Base-by-base conservation (phyloP, 306 rosid genomes). In the Calophaca sinica region DNA sequence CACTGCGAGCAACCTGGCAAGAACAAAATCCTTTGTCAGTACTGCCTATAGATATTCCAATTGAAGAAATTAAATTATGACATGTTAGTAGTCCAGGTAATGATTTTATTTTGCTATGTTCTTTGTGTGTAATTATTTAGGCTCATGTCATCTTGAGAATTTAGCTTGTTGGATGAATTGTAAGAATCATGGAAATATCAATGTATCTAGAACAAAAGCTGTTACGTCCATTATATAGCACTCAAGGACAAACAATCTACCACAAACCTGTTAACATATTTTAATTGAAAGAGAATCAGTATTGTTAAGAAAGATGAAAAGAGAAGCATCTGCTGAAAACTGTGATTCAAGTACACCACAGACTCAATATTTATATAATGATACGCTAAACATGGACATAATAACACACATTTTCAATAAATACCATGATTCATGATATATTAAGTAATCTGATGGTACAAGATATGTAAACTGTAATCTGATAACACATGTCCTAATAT, bases 1-100 rank as follows among this genome's bases (percentile, higher is more conserved):
- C 97, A 81, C 91, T 86, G 65, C 99, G 97, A 85, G 92, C 89
- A 75, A 81, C 86, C 99, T 92, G 85, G 77, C 74, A 70, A 62
- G 77, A 70, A 66, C 62, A 74, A 52, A 77, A 74, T 76, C 14
- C 60, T 72, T 71, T 50, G 51, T 70, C 41, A 77, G 68, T 33
- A 68, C 51, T 7, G 49, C 81, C 50, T 62, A 58, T 15, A 39
- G 72, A 77, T 28, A 70, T 33, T 61, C 20, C 28, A 44, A 38
- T 28, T 8, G 68, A 55, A 58, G 68, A 64, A 68, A 77, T 48
- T 48, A 68, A 62, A 48, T 45, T 53, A 52, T 32, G 61, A 20
- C 3, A 39, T 26, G 33, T 41, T 11, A 28, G 48, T 49, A 15
- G 49, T 58, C 32, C 8, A 15, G 20, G 53, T 28, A 15, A 20